Base-by-base conservation (phyloP, 2,329 filamentous ascomycete species). In the Mycosphaerella arachidis region DNA sequence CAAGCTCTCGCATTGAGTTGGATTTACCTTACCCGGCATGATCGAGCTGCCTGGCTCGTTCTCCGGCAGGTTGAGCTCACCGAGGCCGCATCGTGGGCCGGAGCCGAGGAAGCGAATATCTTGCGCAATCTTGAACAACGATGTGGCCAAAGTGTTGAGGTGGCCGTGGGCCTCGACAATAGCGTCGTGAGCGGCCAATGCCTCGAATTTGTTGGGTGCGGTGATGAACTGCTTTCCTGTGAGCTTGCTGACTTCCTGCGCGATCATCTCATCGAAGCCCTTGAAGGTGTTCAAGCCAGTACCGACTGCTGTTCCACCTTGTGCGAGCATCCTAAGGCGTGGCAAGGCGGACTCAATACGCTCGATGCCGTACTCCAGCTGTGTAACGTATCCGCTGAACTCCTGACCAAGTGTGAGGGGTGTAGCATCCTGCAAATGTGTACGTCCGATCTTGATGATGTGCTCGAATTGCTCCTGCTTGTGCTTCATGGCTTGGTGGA, bases 11-110 rank as follows among this genome's bases (percentile, higher is more conserved):
- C 92, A 96, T 80, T 99, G 94, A 33, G 94, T 99, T 33, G 94
- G 94, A 82, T 99, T 99, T 75, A 99, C 94, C 83, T 99, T 99
- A 73, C 94, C 94, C 48, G 94, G 94, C 94, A 99, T 99, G 82
- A 99, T 97, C 70, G 90, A 95, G 73, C 89, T 94, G 66, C 93
- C 93, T 35, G 94, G 94, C 82, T 99, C 94, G 80, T 99, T 99
- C 82, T 99, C 94, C 29, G 94, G 94, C 55, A 99, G 86, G 72
- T 85, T 85, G 65, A 99, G 85, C 81, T 99, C 94, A 67, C 92
- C 93, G 24, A 97, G 88, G 72, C 94, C 94, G 78, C 94, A 97
- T 61, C 94, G 91, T 58, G 94, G 94, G 16, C 94, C 94, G 68
- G 91, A 96, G 70, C 94, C 94, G 55, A 97, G 90, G 81, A 96